Evolutionary conservation across 441 rosid species (phyloP), one percentile per base, ranked within the genome.

Genomic region (Erodium moschatum): DNA sequence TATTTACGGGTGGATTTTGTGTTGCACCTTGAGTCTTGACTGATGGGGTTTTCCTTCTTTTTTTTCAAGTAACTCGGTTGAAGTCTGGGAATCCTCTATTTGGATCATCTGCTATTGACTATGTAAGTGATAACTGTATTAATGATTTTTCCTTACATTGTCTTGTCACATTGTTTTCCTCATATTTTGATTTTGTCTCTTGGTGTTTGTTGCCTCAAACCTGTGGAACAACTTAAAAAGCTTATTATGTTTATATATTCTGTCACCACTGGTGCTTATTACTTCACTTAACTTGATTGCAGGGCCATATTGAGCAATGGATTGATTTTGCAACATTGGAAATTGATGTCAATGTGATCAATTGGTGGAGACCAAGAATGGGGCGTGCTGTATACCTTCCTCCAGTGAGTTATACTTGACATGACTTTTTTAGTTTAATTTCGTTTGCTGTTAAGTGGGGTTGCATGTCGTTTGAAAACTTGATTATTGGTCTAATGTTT

Each of bases 281-380:
- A 31, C 29, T 33, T 3, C 50, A 0, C 54, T 33, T 63, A 16
- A 71, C 33, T 62, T 62, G 67, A 66, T 66, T 64, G 75, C 38
- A 93, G 98, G 98, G 79, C 42, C 94, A n/a, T 46, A 68, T 89
- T 69, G 97, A 88, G 77, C 98, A 94, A 70, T 93, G 98, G 98
- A 91, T 82, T 58, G 96, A 94, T 69, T 91, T 94, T 65, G 69
- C 89, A 56, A 62, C 98, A 0, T 15, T 79, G 76, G 98, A 94
- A 83, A 77, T 94, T 77, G 92, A 87, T 82, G 75, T 74, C 29
- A 77, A 86, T 81, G 67, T 87, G 5, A 0, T 38, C 42, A 69
- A n/a, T 40, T 94, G 97, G 97, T 7, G 76, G 0, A 70, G 67
- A 13, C 90, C 96, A 35, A 84, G 96, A 78, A 10, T 74, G 70